Percentiles rank a stretch among this genome's conserved stretches.
Conservation (phyloP, 129 eudicot species). For the Lactuca saligna region DNA sequence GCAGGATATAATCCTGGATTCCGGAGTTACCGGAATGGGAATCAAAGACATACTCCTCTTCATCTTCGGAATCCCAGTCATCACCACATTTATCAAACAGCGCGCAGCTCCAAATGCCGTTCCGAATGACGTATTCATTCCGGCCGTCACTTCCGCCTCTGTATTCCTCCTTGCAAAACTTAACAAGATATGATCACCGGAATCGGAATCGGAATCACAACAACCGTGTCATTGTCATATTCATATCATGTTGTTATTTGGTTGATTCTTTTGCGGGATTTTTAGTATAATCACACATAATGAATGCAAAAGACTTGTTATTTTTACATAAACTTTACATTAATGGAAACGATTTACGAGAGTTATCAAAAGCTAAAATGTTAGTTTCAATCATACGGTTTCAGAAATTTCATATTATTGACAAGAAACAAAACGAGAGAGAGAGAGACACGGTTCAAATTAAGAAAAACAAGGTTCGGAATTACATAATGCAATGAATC, state of each 20-base stretch:
- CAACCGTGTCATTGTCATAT: not conserved
- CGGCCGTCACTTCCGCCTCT: conserved; percentile 76
- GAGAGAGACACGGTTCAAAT: conserved; percentile 7
- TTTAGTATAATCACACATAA: not conserved
- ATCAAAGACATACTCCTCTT: conserved; percentile 69
- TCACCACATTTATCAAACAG: conserved; percentile 64
- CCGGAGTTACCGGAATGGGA: conserved; percentile 73
- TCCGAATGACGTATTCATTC: conserved; percentile 73
- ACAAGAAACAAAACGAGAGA: conserved; percentile 10
- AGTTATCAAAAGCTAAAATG: conserved; percentile 6
- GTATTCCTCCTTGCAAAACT: conserved; percentile 67
- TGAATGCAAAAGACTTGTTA: not conserved
- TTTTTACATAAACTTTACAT: conserved; percentile 5
- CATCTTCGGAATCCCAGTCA: conserved; percentile 72
- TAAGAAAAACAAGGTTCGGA: conserved; percentile 6
- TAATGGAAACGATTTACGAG: not conserved
- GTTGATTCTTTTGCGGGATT: too few species aligned
- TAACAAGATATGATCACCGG: conserved; percentile 50
- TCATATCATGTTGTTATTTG: not conserved
- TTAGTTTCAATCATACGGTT: not conserved
- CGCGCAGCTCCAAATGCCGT: conserved; percentile 48
- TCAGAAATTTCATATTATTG: conserved; percentile 26
- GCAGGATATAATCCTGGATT: conserved; percentile 59
- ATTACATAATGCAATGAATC: conserved; percentile 15
- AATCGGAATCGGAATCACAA: not conserved